Evolutionary conservation across 768 basidiomycete species (phyloP).

Genomic region (Termitomyces sp.): DNA sequence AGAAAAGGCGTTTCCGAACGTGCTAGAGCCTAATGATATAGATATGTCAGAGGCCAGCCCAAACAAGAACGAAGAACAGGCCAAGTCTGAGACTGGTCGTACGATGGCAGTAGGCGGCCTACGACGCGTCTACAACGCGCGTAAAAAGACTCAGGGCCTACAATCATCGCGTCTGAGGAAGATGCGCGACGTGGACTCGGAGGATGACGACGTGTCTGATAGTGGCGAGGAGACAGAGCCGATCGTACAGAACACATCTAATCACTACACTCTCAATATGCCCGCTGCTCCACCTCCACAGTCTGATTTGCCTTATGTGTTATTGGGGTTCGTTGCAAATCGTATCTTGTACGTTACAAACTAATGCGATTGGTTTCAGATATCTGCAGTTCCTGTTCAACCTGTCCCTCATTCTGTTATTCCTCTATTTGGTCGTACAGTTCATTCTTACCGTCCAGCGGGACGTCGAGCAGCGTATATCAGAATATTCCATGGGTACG

Average conservation of each 20-base stretch:
- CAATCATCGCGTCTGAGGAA: conserved; percentile 12
- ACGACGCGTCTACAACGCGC: conserved; percentile 57
- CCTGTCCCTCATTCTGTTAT: conserved; percentile 71
- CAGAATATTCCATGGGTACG: conserved; percentile 85
- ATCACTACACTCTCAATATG: conserved; percentile 83
- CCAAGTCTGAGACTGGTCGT: conserved; percentile 32
- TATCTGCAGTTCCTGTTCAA: conserved; percentile 97
- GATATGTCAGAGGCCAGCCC: conserved; percentile 76
- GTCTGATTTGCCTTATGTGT: conserved; percentile 71
- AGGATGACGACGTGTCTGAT: conserved; percentile 35
- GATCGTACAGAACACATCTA: conserved; percentile 48
- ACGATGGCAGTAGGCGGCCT: conserved; percentile 60
- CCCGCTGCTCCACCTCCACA: conserved; percentile 50
- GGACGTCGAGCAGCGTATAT: conserved; percentile 84
- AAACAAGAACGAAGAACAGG: conserved; percentile 35
- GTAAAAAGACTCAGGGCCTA: conserved; percentile 39
- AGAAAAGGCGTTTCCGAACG: conserved; percentile 51
- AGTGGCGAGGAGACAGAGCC: conserved; percentile 43
- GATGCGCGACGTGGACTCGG: conserved; percentile 25
- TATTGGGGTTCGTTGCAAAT: conserved; percentile 65
- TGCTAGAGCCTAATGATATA: conserved; percentile 55
- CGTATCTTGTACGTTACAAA: conserved; percentile 1
- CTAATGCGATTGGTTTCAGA: conserved; percentile 31
- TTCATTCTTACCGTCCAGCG: conserved; percentile 87
- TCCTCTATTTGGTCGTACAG: conserved; percentile 79